Base-by-base conservation (phyloP, 371 early-diverging fungal genomes). In the Syncephalastrum racemosum region DNA sequence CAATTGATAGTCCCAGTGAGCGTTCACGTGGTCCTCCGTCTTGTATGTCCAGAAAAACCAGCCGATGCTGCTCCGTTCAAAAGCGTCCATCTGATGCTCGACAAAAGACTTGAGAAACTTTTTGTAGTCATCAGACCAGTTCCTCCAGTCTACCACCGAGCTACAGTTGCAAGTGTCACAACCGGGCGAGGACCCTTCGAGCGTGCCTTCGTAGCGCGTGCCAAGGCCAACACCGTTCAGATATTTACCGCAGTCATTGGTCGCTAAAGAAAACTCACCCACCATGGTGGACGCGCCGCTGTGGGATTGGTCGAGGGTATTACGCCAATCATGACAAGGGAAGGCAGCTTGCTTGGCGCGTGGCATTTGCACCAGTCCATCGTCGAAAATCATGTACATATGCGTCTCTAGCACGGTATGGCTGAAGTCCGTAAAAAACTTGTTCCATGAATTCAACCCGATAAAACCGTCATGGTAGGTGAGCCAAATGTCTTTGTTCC, bases 41-140 rank as follows among this genome's bases (percentile, higher is more conserved):
- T 89, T 90, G 50, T 89, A 89, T 58, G 88, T 89, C 91, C 91
- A 90, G 52, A 86, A 89, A 58, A 89, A 85, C 90, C 90, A 90
- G 0, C 91, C 91, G 10, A 81, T 44, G 41, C 68, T 54, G 48
- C 70, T 56, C 47, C 67, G 3, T 58, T 78, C 78, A 43, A 71
- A 78, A 3, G 78, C 64, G 51, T 78, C 71, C 75, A 75, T 78
- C 44, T 78, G 78, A 25, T 68, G 64, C 46, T 78, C 70, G 56
- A 72, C 58, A 47, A 78, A 74, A n/a, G 61, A 53, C 3, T 60
- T 42, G 8, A 78, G 53, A 25, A 78, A 78, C 0, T 46, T 7
- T 13, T 67, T 71, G 57, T 75, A 75, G 4, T 65, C 71, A 4
- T 58, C 42, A 1, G 64, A 63, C 67, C 70, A 78, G 4, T 40